phyloP scores from a whole-genome alignment of 768 basidiomycete genomes.

The Trametes cubensis region DNA sequence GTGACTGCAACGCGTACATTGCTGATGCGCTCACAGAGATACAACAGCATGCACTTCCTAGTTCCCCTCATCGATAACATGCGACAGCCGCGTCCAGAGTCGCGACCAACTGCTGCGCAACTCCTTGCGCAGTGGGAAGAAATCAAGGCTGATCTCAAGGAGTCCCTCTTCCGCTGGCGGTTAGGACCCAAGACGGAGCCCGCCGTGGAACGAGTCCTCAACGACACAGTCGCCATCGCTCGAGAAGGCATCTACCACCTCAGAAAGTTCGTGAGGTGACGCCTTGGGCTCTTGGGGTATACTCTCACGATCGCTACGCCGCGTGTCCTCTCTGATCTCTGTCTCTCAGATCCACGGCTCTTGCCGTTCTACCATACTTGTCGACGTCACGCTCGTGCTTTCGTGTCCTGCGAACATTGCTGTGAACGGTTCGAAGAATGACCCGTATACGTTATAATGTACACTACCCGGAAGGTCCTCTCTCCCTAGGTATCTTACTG shows the following conservation, averaged over 20 bases:
- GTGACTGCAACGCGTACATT: too few relatives aligned
- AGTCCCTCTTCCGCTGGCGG: conserved; percentile 12
- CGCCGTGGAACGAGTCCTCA: conserved; percentile 17
- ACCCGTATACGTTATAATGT: too few relatives aligned
- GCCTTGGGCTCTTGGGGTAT: too few relatives aligned
- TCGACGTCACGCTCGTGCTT: too few relatives aligned
- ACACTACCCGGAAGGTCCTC: too few relatives aligned
- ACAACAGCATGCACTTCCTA: conserved; percentile 15
- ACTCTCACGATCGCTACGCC: too few relatives aligned
- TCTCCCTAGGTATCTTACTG: too few relatives aligned
- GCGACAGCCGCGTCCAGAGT: conserved; percentile 12
- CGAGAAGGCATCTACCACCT: conserved; percentile 18
- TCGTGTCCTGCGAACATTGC: too few relatives aligned
- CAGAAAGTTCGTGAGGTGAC: not conserved
- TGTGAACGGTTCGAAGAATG: too few relatives aligned
- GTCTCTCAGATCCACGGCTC: too few relatives aligned
- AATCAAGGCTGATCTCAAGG: not conserved
- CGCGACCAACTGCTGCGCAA: conserved; percentile 10
- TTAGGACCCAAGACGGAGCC: conserved; percentile 17
- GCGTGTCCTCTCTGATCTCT: too few relatives aligned
- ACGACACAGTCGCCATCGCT: conserved; percentile 26
- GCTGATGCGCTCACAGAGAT: conserved; percentile 7
- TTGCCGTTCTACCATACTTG: too few relatives aligned
- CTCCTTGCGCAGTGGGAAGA: not conserved
- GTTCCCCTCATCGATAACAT: conserved; percentile 15